Evolutionary conservation across 208 protist genomes (phyloP).

Genomic region (Porcisia deanei): DNA sequence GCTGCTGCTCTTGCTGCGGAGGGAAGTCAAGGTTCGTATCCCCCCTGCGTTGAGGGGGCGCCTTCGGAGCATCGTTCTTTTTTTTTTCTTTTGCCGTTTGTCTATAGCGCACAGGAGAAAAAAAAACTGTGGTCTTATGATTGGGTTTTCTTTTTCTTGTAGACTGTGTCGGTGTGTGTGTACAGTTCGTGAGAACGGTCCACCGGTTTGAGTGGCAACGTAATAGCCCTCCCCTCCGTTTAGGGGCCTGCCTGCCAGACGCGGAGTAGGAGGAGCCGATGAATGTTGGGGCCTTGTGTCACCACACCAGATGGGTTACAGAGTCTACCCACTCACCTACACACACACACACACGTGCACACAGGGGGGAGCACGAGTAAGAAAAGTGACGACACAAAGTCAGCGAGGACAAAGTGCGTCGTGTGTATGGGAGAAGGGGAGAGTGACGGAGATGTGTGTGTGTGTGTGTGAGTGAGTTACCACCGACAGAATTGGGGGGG

Average conservation of each 20-base stretch:
- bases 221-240: too few relatives aligned
- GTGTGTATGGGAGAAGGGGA: neutral
- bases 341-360: constrained; percentile 7
- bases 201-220: too few relatives aligned
- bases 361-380: constrained; percentile 19
- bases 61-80: constrained; percentile 17
- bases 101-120: too few relatives aligned
- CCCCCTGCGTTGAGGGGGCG: constrained; percentile 13
- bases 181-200: too few relatives aligned
- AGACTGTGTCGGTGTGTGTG: too few relatives aligned
- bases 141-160: too few relatives aligned
- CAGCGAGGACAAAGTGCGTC: neutral
- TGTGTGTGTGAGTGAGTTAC: neutral
- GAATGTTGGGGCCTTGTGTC: too few relatives aligned
- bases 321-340: neutral
- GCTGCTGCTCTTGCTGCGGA: neutral
- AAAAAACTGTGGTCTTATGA: constrained; percentile 4
- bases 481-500: too few relatives aligned
- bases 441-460: neutral
- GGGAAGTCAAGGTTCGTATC: neutral
- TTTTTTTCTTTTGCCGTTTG: neutral
- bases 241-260: too few relatives aligned
- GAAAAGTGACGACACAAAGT: neutral
- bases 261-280: too few relatives aligned
- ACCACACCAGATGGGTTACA: too few relatives aligned